Evolutionary conservation across 805 yeast species (phyloP).

Genomic region (Hagleromyces aurorensis): DNA sequence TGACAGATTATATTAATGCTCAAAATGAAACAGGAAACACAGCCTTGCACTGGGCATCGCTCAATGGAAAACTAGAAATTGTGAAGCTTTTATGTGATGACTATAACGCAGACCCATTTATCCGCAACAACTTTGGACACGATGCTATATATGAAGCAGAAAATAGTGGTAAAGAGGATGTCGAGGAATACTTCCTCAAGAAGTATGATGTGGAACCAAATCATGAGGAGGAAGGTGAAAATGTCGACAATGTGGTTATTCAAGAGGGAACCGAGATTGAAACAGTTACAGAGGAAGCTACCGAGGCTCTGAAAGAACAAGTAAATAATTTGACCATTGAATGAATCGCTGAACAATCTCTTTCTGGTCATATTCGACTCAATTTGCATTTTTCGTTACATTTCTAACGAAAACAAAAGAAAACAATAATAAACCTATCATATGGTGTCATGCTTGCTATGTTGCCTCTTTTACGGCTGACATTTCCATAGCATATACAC

Average conservation of each 20-base stretch:
- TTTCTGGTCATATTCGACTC: no score
- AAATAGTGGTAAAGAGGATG: constrained; percentile 60
- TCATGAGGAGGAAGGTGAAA: constrained; percentile 41
- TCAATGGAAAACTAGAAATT: constrained; percentile 71
- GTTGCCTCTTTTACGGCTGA: no score
- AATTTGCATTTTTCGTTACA: no score
- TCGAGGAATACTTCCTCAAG: constrained; percentile 68
- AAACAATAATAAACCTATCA: no score
- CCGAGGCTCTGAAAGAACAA: constrained; percentile 32
- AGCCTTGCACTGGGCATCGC: constrained; percentile 93
- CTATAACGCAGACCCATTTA: constrained; percentile 72
- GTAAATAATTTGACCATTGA: constrained; percentile 21
- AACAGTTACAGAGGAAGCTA: constrained; percentile 41
- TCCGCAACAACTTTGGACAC: constrained; percentile 66
- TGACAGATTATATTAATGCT: constrained; percentile 38
- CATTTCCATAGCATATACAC: no score
- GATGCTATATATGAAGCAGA: constrained; percentile 90
- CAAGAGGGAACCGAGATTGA: constrained; percentile 46
- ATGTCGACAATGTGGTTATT: constrained; percentile 32
- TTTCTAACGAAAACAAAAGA: no score
- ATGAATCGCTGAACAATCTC: no score
- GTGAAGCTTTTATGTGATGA: constrained; percentile 66
- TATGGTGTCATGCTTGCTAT: no score
- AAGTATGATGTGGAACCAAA: constrained; percentile 64
- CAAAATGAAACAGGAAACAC: constrained; percentile 85